Base-by-base conservation (phyloP, 768 basidiomycete species). In the Hygrocybe punicea region DNA sequence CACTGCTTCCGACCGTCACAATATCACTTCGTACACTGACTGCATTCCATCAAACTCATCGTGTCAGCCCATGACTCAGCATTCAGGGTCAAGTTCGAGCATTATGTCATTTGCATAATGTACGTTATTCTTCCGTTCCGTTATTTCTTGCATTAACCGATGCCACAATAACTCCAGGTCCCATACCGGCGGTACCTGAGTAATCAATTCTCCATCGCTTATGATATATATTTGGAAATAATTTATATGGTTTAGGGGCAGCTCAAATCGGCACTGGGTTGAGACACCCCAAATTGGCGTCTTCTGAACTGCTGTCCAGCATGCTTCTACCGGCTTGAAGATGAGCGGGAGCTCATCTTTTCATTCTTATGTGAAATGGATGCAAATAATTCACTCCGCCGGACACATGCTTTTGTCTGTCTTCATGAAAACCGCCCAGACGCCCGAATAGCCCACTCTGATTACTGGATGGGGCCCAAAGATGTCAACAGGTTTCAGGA, bases 21-120 rank as follows among this genome's bases (percentile, higher is more conserved):
- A 55, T 71, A 14, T 57, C 66, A 1, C 58, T 60, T 1, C 53
- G 57, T 3, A 45, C 62, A 2, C 57, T 72, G 3, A 65, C 72
- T 35, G 49, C 70, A 2, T 73, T 58, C 47, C 63, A 60, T 13
- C 51, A 17, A 3, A 36, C 37, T 16, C 61, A 60, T 48, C 62
- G 66, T 1, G 52, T 60, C 16, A 68, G 62, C 42, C 70, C 70
- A 14, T 62, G 61, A 19, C 60, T 73, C 4, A 51, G 65, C 0
- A 60, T 67, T 6, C 60, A 73, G 44, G 55, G 66, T 9, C 69
- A 71, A 42, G 55, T 67, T 21, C 69, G 69, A 47, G 52, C 50
- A 2, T 56, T 74, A 0, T 71, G 67, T 29, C 68, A 73, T 50
- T 24, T 71, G 17, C 67, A 74, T 16, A 36, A 60, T 16, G 45